Evolutionary conservation across 2,329 filamentous ascomycete genomes (phyloP), one percentile per base, ranked within the genome.

Genomic region (Reticulascus tulasneorum): DNA sequence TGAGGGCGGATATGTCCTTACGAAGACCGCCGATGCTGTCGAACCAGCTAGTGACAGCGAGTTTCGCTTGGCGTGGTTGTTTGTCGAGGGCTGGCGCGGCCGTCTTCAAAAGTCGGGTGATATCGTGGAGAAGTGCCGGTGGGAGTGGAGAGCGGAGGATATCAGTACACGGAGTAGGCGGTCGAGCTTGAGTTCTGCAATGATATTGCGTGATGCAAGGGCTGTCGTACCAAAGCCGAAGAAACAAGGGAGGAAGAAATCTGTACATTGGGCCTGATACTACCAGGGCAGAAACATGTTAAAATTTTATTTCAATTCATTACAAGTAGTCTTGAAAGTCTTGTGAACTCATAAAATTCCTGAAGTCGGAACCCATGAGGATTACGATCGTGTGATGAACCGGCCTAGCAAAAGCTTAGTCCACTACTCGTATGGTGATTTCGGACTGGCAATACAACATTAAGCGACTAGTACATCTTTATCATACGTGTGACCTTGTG

Each of bases 71-170:
- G 55, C 62, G 3, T 66, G 62, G 60, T 38, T 61, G 23, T 63
- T 53, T 36, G 55, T 55, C 3, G 52, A 63, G 36, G 62, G 62
- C 3, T 65, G 62, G 62, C 51, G 59, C 15, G 52, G 52, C 23
- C 48, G 53, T 33, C 38, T 65, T 18, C 46, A 49, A 5, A 51
- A 46, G 26, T 52, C 54, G 4, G 52, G 55, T 3, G 56, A 62
- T 29, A 30, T 55, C 8, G 47, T 65, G 2, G 60, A 64, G 48
- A 46, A 44, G 47, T 46, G 50, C 8, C 46, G 59, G 16, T 55
- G 56, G 54, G 54, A 58, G 38, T 56, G 54, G 52, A 41, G 47
- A 21, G 18, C 54, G 13, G 48, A 53, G 7, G 48, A 47, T 13
- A 24, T 26, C 16, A 29, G 32, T 21, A 23, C 13, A 5, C 37